These are phyloP conservation scores for Cladosporium sp. DNA, from an alignment of 2,329 filamentous ascomycete species.

Conservation along the genomic window DNA sequence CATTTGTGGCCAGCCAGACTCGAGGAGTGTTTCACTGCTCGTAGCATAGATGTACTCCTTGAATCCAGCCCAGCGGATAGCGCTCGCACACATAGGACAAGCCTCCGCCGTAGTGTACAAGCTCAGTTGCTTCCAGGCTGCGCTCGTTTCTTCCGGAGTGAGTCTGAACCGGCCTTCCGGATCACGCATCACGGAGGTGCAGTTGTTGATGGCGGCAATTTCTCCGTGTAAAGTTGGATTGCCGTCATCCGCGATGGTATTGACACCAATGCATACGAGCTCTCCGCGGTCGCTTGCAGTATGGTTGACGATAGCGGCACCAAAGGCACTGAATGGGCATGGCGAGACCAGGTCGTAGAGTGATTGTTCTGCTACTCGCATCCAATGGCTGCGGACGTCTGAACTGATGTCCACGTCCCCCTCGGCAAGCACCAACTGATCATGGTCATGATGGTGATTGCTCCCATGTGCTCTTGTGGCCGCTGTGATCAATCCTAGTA, in stretches of 20 bases:
- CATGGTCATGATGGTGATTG: not conserved
- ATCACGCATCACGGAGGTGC: slow-evolving; percentile 45
- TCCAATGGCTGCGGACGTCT: slow-evolving; percentile 46
- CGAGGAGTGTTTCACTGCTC: slow-evolving; percentile 43
- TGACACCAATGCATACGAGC: slow-evolving; percentile 49
- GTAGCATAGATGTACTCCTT: slow-evolving; percentile 53
- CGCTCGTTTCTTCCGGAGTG: slow-evolving; percentile 36
- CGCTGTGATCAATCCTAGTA: slow-evolving; percentile 20
- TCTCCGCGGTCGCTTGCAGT: slow-evolving; percentile 39
- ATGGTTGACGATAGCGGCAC: slow-evolving; percentile 53
- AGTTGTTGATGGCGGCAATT: slow-evolving; percentile 52
- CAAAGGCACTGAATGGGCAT: slow-evolving; percentile 52
- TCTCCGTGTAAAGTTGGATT: slow-evolving; percentile 55
- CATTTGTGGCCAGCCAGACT: slow-evolving; percentile 50
- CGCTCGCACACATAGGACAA: slow-evolving; percentile 55
- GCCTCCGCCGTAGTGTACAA: slow-evolving; percentile 55
- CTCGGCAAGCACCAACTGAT: not conserved
- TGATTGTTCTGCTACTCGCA: slow-evolving; percentile 46
- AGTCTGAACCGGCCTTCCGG: slow-evolving; percentile 43
- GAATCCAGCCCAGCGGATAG: slow-evolving; percentile 54
- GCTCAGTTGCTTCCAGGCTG: slow-evolving; percentile 44
- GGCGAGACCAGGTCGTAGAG: slow-evolving; percentile 40
- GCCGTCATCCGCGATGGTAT: slow-evolving; percentile 40
- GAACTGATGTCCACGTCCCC: slow-evolving; percentile 28
- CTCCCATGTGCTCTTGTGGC: not conserved